Percentiles rank a stretch among this genome's conserved stretches.
Conservation (phyloP, 768 basidiomycete genomes). For the Tricholoma matsutake region DNA sequence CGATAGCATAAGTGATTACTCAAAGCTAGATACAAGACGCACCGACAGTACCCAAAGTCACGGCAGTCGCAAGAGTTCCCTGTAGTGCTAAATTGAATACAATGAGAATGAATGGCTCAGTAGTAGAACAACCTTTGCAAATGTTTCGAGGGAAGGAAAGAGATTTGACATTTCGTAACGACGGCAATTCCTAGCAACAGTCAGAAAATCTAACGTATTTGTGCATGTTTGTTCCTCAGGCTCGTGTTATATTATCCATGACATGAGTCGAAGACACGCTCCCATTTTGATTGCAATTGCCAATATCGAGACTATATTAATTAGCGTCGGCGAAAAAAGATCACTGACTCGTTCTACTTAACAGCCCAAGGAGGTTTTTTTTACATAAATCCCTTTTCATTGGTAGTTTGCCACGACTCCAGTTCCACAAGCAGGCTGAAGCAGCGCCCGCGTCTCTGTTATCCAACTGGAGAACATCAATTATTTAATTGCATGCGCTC, state of each 20-base stretch:
- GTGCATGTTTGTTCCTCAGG: neutral
- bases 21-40: conserved; percentile 12
- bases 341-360: no score
- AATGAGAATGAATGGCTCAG: neutral
- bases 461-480: neutral
- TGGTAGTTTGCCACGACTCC: no score
- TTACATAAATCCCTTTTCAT: no score
- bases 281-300: neutral
- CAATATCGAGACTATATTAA: no score
- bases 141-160: conserved; percentile 44
- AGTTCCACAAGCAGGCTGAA: no score
- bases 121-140: conserved; percentile 41
- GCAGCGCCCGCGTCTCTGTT: no score
- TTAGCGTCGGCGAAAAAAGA: no score
- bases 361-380: no score
- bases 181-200: no score
- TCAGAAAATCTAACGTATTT: neutral
- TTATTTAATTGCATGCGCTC: neutral
- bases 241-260: no score
- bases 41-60: conserved; percentile 58
- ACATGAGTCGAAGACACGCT: no score
- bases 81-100: conserved; percentile 17
- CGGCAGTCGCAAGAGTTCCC: conserved; percentile 56
- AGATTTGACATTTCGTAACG: conserved; percentile 13
- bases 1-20: conserved; percentile 7